A percentile compares a stretch with the other conserved stretches of the same genome.
These are phyloP conservation scores for Phaeotremella skinneri DNA, from an alignment of 768 basidiomycete species.

Conservation along the genomic window DNA sequence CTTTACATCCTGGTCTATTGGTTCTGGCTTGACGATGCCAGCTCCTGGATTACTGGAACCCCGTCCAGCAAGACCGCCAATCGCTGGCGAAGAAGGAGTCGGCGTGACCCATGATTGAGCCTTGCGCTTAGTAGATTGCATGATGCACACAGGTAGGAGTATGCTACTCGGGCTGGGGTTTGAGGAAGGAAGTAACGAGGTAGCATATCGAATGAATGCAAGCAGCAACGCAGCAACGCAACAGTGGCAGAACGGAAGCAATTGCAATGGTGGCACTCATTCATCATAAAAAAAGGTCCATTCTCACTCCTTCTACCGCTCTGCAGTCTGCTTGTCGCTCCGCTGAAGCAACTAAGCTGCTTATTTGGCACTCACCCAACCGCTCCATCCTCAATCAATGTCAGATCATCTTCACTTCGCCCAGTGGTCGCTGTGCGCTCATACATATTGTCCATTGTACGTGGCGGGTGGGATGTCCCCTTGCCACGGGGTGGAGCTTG, in stretches of 20 bases:
- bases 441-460: background rate
- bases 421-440: background rate
- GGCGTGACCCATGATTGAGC: background rate
- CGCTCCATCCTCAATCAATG: background rate
- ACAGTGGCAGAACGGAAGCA: no score
- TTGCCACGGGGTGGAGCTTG: background rate
- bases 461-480: background rate
- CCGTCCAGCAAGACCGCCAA: background rate
- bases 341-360: no score
- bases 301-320: no score
- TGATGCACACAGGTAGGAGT: no score
- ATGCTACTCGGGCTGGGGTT: no score
- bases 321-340: no score
- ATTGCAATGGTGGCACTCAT: no score
- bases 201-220: no score
- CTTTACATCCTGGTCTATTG: background rate
- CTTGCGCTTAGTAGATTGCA: background rate
- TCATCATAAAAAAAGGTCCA: no score
- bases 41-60: background rate
- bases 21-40: background rate
- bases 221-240: no score
- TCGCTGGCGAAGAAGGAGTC: background rate
- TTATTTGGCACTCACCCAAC: no score
- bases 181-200: no score
- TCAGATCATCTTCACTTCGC: background rate